A percentile compares a stretch with the other conserved stretches of the same genome.
These are phyloP conservation scores for Nigrospora osmanthi DNA, from an alignment of 2,329 filamentous ascomycete genomes.

Conservation along the genomic window DNA sequence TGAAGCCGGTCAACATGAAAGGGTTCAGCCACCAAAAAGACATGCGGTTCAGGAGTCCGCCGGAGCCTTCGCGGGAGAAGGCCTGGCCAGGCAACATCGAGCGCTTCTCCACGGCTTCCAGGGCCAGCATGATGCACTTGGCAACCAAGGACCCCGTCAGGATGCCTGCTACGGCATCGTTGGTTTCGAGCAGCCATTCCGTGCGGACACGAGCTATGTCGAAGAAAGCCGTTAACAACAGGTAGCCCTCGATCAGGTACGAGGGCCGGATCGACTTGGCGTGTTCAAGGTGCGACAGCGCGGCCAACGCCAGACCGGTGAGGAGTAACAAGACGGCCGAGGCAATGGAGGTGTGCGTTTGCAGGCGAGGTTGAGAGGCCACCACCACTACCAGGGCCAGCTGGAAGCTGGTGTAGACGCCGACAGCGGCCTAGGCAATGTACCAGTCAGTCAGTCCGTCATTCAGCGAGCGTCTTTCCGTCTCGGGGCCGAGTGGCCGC, in stretches of 20 bases:
- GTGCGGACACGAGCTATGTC: conserved; percentile 5
- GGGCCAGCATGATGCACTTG: conserved; percentile 10
- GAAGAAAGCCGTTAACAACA: conserved; percentile 7
- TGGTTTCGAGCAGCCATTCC: conserved; percentile 4
- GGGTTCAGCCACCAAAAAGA: conserved; percentile 21
- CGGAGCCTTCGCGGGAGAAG: conserved; percentile 10
- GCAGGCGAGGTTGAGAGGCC: background rate
- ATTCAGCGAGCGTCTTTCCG: no score
- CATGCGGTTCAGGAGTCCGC: conserved; percentile 16
- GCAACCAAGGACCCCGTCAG: conserved; percentile 14
- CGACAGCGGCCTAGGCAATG: background rate
- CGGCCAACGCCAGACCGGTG: conserved; percentile 2
- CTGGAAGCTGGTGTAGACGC: conserved; percentile 2
- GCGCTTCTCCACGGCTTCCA: conserved; percentile 18
- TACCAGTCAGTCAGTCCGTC: no score
- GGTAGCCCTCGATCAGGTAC: conserved; percentile 7
- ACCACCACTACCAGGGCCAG: conserved; percentile 1
- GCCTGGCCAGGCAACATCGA: conserved; percentile 13
- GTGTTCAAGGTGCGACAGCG: conserved; percentile 7
- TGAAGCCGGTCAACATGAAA: conserved; percentile 14
- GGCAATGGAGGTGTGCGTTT: conserved; percentile 4
- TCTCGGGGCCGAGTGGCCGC: no score
- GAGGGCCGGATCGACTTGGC: conserved; percentile 5
- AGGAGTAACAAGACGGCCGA: conserved; percentile 1
- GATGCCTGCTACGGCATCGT: conserved; percentile 9